Percentiles rank a stretch among this genome's conserved stretches.
These are phyloP conservation scores for Saprolegnia diclina DNA, from an alignment of 352 stramenopile genomes.

Conservation along the genomic window DNA sequence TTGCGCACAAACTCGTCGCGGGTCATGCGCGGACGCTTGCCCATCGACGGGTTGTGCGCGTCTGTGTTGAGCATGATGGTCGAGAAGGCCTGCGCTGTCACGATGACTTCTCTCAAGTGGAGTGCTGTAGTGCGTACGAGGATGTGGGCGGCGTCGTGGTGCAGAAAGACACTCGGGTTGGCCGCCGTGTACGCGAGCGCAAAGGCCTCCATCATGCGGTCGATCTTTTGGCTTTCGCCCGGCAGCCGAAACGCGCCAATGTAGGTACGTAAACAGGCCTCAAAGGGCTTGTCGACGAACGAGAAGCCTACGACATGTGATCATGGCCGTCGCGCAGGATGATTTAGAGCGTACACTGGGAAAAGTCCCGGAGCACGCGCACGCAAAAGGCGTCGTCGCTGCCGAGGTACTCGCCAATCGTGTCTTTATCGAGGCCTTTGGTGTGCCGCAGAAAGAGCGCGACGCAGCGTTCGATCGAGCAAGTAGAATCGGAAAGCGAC, in stretches of 20 bases:
- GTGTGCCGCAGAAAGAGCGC: conserved; percentile 93
- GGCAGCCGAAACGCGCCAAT: conserved; percentile 94
- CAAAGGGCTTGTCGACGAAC: conserved; percentile 84
- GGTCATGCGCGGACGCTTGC: conserved; percentile 89
- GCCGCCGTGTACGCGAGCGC: conserved; percentile 79
- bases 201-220: conserved; percentile 96
- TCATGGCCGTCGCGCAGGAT: conserved; percentile 54
- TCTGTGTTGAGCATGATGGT: conserved; percentile 99
- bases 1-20: conserved; percentile 80
- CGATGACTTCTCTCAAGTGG: not conserved
- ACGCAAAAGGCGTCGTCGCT: conserved; percentile 90
- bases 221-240: conserved; percentile 98
- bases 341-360: conserved; percentile 94
- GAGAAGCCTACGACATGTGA: conserved; percentile 92
- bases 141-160: conserved; percentile 97
- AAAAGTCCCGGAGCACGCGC: conserved; percentile 89
- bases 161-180: conserved; percentile 86
- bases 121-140: conserved; percentile 36
- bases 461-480: conserved; percentile 51
- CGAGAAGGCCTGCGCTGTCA: conserved; percentile 79
- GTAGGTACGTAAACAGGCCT: conserved; percentile 90
- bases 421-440: conserved; percentile 87
- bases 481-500: not conserved
- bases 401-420: conserved; percentile 95
- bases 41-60: conserved; percentile 89